These are phyloP conservation scores for Lizonia empirigonia DNA, from an alignment of 2,329 filamentous ascomycete genomes.

Conservation along the genomic window DNA sequence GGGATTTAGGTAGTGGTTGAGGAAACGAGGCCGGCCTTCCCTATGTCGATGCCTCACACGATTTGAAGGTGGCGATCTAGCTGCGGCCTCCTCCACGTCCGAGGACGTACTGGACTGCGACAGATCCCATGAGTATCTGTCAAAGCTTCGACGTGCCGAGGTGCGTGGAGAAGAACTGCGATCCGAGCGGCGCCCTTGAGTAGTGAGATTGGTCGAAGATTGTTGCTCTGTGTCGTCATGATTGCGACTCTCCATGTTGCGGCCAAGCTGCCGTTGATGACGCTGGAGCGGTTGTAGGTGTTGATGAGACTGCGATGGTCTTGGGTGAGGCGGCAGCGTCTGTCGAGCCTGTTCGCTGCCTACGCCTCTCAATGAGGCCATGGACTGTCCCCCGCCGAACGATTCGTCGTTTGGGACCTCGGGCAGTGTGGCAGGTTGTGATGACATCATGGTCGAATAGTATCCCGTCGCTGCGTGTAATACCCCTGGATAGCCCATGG, in stretches of 20 bases:
- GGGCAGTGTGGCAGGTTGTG: not conserved
- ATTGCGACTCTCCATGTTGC: not conserved
- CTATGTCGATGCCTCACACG: constrained; percentile 23
- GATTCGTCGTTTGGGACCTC: not conserved
- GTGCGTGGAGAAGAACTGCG: constrained; percentile 36
- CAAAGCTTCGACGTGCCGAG: constrained; percentile 41
- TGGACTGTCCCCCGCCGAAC: not conserved
- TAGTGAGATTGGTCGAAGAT: constrained; percentile 12
- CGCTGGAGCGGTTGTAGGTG: constrained; percentile 10
- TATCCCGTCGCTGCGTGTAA: constrained; percentile 1
- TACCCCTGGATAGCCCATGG: constrained; percentile 3
- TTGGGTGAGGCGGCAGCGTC: constrained; percentile 18
- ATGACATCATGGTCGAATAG: not conserved
- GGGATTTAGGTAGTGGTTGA: constrained; percentile 26
- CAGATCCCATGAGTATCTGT: constrained; percentile 38
- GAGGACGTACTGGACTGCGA: constrained; percentile 28
- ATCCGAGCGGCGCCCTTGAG: constrained; percentile 30
- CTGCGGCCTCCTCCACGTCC: constrained; percentile 34
- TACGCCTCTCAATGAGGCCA: constrained; percentile 12
- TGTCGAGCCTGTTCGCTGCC: constrained; percentile 18
- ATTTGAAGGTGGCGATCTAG: constrained; percentile 27
- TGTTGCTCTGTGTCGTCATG: constrained; percentile 21
- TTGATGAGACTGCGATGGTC: constrained; percentile 23
- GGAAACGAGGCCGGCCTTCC: constrained; percentile 24
- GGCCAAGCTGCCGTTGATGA: not conserved